Evolutionary conservation across 169 alveolate genomes (phyloP).

Genomic region (Prorocentrum cordatum): DNA sequence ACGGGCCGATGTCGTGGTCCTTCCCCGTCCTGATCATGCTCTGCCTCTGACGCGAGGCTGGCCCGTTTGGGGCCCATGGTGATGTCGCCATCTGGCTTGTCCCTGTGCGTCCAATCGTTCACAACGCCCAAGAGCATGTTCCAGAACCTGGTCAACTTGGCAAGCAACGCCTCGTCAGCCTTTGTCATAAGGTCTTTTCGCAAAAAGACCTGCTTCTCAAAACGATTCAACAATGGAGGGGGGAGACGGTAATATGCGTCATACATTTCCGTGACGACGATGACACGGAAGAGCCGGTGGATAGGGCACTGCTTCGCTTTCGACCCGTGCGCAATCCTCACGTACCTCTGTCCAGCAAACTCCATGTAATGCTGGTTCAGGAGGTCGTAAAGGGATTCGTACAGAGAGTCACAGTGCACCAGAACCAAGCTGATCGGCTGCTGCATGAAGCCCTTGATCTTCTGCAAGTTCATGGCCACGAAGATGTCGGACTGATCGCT

Average conservation of each 20-base stretch:
- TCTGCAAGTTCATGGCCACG: constrained; percentile 65
- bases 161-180: constrained; percentile 39
- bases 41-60: no score
- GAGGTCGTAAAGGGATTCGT: constrained; percentile 64
- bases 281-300: constrained; percentile 68
- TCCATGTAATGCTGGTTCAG: constrained; percentile 72
- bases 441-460: constrained; percentile 65
- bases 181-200: constrained; percentile 40
- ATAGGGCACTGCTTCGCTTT: constrained; percentile 66
- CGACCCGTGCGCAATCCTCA: constrained; percentile 70
- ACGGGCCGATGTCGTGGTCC: no score
- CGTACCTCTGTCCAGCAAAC: constrained; percentile 69
- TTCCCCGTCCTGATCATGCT: no score
- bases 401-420: constrained; percentile 70
- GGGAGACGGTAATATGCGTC: constrained; percentile 55
- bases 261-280: constrained; percentile 41
- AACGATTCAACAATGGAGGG: constrained; percentile 66
- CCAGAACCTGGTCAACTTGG: constrained; percentile 35
- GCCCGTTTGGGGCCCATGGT: no score
- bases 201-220: constrained; percentile 68
- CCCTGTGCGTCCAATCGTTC: no score
- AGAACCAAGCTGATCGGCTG: constrained; percentile 63
- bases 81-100: no score
- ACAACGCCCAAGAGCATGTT: no score
- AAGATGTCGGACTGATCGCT: constrained; percentile 60